Base-by-base conservation (phyloP, 2,329 filamentous ascomycete species). In the Penicillium oxalicum region DNA sequence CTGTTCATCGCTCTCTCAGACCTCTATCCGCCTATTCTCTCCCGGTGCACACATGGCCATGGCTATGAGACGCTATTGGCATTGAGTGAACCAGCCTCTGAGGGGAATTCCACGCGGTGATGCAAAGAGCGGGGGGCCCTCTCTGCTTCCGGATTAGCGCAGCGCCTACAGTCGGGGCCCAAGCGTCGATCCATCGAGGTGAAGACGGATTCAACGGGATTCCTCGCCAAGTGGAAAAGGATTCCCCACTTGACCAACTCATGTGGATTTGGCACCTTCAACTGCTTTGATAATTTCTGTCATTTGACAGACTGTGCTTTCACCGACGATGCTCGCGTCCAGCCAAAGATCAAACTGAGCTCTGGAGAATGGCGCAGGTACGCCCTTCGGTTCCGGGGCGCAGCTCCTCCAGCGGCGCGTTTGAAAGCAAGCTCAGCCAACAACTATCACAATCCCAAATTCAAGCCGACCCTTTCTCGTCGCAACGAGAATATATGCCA, bases 381-480 rank as follows among this genome's bases (percentile, higher is more conserved):
- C 55, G 54, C 36, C 55, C 56, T 40, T 44, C 55, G 45, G 56
- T 45, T 45, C 56, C 53, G n/a, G 53, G 53, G 50, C 55, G 58
- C 27, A 55, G 56, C 33, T 44, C 44, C n/a, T 54, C 57, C 6
- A 45, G 44, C 28, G 52, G 55, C 13, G 48, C 40, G n/a, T 66
- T 68, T 45, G 65, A 67, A 48, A 69, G 67, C 59, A 65, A 65
- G 42, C 58, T 70, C 33, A 69, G 64, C 49, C 64, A 69, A 51
- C 67, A 70, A 54, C 54, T 70, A 35, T 61, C 54, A 32, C 63
- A 66, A 42, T 43, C 40, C 5, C 40, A 43, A 36, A 58, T 53
- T 34, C 63, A 66, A 42, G 52, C 59, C 12, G 59, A 59, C 28
- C 49, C 60, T 8, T 54, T 60, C 33, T 28, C 39, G 9, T n/a